Base-by-base conservation (phyloP, 768 basidiomycete genomes). In the Roridomyces roridus region DNA sequence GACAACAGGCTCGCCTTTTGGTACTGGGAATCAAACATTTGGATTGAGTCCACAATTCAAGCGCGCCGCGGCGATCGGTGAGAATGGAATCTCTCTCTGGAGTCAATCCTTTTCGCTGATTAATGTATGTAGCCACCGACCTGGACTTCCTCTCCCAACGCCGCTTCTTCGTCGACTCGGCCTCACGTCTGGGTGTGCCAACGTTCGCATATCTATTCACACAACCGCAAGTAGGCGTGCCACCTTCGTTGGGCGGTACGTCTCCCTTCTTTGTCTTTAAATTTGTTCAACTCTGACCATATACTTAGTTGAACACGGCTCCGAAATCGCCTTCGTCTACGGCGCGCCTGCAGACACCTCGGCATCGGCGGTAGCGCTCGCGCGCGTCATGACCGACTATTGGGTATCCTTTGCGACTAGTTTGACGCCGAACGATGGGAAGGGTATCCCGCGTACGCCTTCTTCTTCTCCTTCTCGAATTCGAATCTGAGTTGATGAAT, bases 381-480 rank as follows among this genome's bases (percentile, higher is more conserved):
- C 77, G 39, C 62, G 46, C 5, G 10, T 60, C 17, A 79, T 80
- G 78, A 70, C 71, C n/a, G 76, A 80, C 26, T 79, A 79, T 41
- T 80, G 79, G 79, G 63, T 81, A n/a, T 80, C 79, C 0, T 81
- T 81, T 51, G 76, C 76, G 2, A 76, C 73, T 1, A 76, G 74
- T 23, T 63, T 80, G 21, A 70, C 74, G 26, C 78, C 79, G 17
- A 80, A 80, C 47, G 78, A 80, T 45, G 74, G 76, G 4, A 68
- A 61, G 15, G 79, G 78, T 12, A 46, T 64, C 25, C 40, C 53
- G 9, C 74, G 77, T 17, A n/a, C n/a, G n/a, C n/a, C n/a, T n/a
- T n/a, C n/a, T n/a, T n/a, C n/a, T n/a, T n/a, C n/a, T n/a, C n/a
- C n/a, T n/a, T n/a, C n/a, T n/a, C n/a, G n/a, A n/a, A n/a, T n/a